Evolutionary conservation across 2,329 filamentous ascomycete species (phyloP), one percentile per base, ranked within the genome.

Genomic region (Pseudogymnoascus sp.): DNA sequence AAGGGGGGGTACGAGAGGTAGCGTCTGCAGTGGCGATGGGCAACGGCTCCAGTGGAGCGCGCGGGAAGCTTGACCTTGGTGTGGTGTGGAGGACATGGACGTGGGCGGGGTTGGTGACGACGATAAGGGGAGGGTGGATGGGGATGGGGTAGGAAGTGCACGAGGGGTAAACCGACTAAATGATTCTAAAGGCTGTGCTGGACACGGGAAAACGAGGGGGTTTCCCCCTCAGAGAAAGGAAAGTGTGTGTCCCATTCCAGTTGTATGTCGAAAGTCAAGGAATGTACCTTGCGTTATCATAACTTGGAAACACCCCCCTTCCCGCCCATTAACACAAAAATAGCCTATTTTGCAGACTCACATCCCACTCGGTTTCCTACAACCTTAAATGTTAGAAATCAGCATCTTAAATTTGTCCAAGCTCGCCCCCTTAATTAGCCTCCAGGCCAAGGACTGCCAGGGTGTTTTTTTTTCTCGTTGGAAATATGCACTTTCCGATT

Each of bases 271-370:
- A 3, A 33, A 55, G 29, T 33, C 26, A 55, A 33, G 29, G 26
- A 55, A 55, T n/a, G 49, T 55, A 55, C 49, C 49, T 26, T 55
- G 49, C 49, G 14, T 55, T 19, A 33, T 33, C 29, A 55, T 55
- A 14, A 19, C 49, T 33, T 35, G 49, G 49, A 21, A 55, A 55
- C 49, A 14, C 29, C 10, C 16, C 49, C 6, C 31, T 33, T 55
- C 11, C 49, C 16, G 16, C 5, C 49, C 10, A 19, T 35, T 4
- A 10, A 8, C 11, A 19, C 29, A 35, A 5, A 55, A 55, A 55
- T 55, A 33, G 49, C 49, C 49, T 33, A 33, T 55, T 33, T 55
- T 10, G 29, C 16, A 55, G 29, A 12, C 29, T 55, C 16, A n/a
- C 49, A 33, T 33, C 29, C 10, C 6, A 12, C 5, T 55, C 14